A percentile compares a stretch with the other conserved stretches of the same genome.
phyloP scores from a whole-genome alignment of 352 stramenopile species.

The Globisporangium nodosum region DNA sequence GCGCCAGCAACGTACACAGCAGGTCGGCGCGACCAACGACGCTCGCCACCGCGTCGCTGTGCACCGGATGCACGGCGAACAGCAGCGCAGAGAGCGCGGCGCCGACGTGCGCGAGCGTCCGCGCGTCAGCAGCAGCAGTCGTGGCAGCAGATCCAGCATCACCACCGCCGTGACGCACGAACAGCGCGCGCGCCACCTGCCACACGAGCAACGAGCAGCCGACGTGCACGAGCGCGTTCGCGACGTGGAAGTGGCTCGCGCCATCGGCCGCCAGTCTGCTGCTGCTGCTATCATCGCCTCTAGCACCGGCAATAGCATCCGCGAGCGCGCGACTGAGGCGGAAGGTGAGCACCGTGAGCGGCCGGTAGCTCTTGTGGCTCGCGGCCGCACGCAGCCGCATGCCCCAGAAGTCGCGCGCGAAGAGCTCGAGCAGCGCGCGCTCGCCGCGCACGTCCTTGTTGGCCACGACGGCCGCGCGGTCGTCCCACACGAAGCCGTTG shows the following conservation, averaged over 20 bases:
- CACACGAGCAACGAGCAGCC: conserved; percentile 55
- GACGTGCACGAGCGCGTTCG: conserved; percentile 66
- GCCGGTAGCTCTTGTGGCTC: conserved; percentile 85
- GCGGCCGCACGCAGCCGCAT: conserved; percentile 31
- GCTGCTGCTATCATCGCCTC: conserved; percentile 7
- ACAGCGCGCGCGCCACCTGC: conserved; percentile 30
- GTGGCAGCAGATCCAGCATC: not conserved
- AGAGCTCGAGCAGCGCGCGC: conserved; percentile 27
- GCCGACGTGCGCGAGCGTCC: conserved; percentile 5
- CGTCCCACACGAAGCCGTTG: conserved; percentile 83
- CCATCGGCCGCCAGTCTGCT: not conserved
- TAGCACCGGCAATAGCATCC: conserved; percentile 7
- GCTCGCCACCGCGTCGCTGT: conserved; percentile 88
- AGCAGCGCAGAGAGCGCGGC: conserved; percentile 54
- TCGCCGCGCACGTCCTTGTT: conserved; percentile 46
- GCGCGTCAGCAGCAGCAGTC: not conserved
- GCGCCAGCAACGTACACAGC: conserved; percentile 63
- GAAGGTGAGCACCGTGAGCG: conserved; percentile 69
- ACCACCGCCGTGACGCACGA: conserved; percentile 5
- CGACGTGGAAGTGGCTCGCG: conserved; percentile 43
- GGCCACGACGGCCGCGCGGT: conserved; percentile 56
- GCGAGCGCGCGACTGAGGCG: conserved; percentile 34
- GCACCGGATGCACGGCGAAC: conserved; percentile 89
- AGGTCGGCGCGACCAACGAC: conserved; percentile 90
- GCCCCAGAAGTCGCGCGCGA: conserved; percentile 83